Evolutionary conservation across 768 basidiomycete species (phyloP), one percentile per base, ranked within the genome.

Genomic region (Boletus coccyginus): DNA sequence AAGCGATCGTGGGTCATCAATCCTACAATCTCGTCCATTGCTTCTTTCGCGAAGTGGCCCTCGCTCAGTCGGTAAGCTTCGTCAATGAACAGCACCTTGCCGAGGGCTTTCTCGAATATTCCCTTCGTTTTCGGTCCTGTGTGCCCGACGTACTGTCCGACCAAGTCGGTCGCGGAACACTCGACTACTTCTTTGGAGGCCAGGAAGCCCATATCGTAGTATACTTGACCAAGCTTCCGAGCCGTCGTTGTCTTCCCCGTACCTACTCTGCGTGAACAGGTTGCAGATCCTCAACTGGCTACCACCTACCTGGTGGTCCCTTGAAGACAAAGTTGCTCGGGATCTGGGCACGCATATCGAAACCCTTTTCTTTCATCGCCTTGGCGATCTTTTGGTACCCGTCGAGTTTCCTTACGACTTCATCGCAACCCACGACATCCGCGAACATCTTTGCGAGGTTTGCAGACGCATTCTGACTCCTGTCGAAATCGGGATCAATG

Each of bases 1-100:
- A 77, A 89, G 29, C 70, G 73, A 5, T 83, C 79, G 43, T 85
- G 73, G 2, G 88, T 89, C 57, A 89, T 73, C 14, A 84, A 62
- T 7, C 81, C 80, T 7, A 89, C 88, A n/a, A 90, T 65, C 60
- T 90, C 88, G 62, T 90, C 88, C 39, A 88, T 78, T 12, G 88
- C 88, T 63, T 90, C 88, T 62, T 87, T 78, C 2, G 86, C 85
- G 59, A 87, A 90, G 7, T 73, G 81, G 1, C 86, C 86, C 52
- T 84, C 77, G 10, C 75, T 70, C 27, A 90, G 72, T 12, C 86
- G 75, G 61, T 90, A 90, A 0, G 87, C 88, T 62, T 90, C 88
- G 53, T 89, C 87, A 46, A 89, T 77, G 71, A 90, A 89, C 6
- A 88, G 77, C 3, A 90, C 84, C 53, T 80, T 78, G 1, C 87